These are phyloP conservation scores for Botryobasidium botryosum DNA, from an alignment of 768 basidiomycete species.

Conservation along the genomic window DNA sequence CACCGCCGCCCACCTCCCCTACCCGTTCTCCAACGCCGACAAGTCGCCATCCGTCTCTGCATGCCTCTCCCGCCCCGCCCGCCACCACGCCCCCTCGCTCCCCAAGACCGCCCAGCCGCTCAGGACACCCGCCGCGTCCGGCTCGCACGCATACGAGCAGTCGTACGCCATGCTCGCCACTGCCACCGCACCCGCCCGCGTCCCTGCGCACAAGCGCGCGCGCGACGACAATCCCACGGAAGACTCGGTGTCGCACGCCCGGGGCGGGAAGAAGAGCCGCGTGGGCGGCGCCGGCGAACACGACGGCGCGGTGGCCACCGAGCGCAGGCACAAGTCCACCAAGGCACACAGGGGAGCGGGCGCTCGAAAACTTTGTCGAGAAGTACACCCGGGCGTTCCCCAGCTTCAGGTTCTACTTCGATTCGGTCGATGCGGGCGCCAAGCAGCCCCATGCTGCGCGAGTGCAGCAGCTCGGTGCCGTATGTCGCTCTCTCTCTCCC, in stretches of 20 bases:
- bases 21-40: not conserved
- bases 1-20: not conserved
- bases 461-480: slow-evolving; percentile 57
- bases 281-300: not conserved
- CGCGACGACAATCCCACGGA: not conserved
- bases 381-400: slow-evolving; percentile 84
- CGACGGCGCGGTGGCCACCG: not conserved
- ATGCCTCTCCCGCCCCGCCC: not conserved
- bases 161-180: not conserved
- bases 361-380: slow-evolving; percentile 44
- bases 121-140: not conserved
- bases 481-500: slow-evolving; percentile 27
- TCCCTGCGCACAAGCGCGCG: not conserved
- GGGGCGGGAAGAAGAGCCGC: not conserved
- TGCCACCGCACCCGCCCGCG: not conserved
- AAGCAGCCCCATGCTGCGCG: slow-evolving; percentile 32
- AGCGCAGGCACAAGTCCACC: too few species aligned
- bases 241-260: not conserved
- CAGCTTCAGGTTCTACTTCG: slow-evolving; percentile 70
- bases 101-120: not conserved
- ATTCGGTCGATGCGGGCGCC: slow-evolving; percentile 32
- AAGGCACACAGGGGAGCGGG: too few species aligned
- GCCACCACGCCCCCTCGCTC: not conserved
- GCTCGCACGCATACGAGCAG: too few species aligned
- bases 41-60: not conserved